phyloP scores from a whole-genome alignment of 306 rosid genomes.

The Casuarina glauca region DNA sequence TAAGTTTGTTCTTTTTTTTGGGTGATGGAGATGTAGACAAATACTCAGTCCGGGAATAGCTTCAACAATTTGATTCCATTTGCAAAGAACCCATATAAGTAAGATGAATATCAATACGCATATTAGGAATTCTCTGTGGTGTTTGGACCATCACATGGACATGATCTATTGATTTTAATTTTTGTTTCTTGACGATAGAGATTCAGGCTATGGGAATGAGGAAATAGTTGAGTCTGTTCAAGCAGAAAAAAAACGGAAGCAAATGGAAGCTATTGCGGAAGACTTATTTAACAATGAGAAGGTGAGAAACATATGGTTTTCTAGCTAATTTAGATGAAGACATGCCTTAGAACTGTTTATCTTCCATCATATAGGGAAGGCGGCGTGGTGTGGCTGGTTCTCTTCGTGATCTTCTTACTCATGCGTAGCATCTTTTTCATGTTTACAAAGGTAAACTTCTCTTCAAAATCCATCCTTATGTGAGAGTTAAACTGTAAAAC shows the following conservation, averaged over 20 bases:
- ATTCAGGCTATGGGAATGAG: slow-evolving; percentile 59
- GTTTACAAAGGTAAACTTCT: slow-evolving; percentile 33
- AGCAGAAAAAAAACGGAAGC: slow-evolving; percentile 76
- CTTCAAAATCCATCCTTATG: not conserved
- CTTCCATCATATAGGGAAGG: slow-evolving; percentile 42
- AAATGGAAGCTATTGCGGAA: slow-evolving; percentile 81
- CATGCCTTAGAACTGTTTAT: slow-evolving; percentile 20
- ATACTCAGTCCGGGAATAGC: slow-evolving; percentile 77
- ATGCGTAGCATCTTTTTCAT: not conserved
- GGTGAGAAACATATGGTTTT: slow-evolving; percentile 32
- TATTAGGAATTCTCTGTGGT: slow-evolving; percentile 9
- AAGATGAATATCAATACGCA: slow-evolving; percentile 33
- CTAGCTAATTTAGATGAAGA: slow-evolving; percentile 3
- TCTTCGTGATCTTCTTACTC: slow-evolving; percentile 51
- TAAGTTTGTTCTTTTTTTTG: slow-evolving; percentile 23
- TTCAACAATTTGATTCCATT: slow-evolving; percentile 72
- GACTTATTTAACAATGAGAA: slow-evolving; percentile 75
- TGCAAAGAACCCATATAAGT: slow-evolving; percentile 77
- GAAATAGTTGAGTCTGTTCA: slow-evolving; percentile 50
- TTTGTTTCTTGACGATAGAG: slow-evolving; percentile 45
- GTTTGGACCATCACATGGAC: slow-evolving; percentile 18
- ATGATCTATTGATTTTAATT: slow-evolving; percentile 11
- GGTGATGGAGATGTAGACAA: slow-evolving; percentile 52
- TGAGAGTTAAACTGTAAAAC: not conserved
- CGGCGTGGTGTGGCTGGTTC: slow-evolving; percentile 64